A percentile compares a stretch with the other conserved stretches of the same genome.
Conservation (phyloP, 148 eudicot genomes). For the Linanthus parryae region DNA sequence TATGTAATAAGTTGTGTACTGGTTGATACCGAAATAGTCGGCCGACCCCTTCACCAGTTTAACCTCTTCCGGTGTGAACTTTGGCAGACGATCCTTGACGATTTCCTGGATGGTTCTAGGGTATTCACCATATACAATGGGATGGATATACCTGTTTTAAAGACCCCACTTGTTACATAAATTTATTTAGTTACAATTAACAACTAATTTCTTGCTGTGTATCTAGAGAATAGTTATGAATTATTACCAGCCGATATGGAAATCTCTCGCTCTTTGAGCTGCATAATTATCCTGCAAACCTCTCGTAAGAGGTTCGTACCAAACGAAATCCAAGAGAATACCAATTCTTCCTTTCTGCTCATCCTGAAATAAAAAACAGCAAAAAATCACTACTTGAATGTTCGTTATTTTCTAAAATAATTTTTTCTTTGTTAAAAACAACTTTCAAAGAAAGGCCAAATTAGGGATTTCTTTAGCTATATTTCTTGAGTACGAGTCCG, state of each 20-base stretch:
- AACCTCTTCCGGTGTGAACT: constrained; percentile 63
- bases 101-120: constrained; percentile 78
- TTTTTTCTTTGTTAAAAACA: too few species aligned
- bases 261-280: constrained; percentile 96
- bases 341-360: constrained; percentile 82
- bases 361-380: constrained; percentile 38
- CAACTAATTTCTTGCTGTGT: too few species aligned
- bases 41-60: constrained; percentile 77
- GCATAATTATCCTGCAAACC: constrained; percentile 63
- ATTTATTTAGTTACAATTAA: too few species aligned
- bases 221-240: neutral
- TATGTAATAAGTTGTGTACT: constrained; percentile 81
- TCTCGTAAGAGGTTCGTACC: constrained; percentile 91
- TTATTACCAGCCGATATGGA: constrained; percentile 89
- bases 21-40: constrained; percentile 81
- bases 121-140: constrained; percentile 80
- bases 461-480: too few species aligned
- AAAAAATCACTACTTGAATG: too few species aligned
- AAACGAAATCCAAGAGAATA: constrained; percentile 77
- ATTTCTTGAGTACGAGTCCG: too few species aligned
- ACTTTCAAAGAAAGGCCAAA: too few species aligned
- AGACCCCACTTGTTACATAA: too few species aligned
- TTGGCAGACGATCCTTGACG: constrained; percentile 69
- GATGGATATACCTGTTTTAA: constrained; percentile 68
- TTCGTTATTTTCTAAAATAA: too few species aligned